A percentile compares a stretch with the other conserved stretches of the same genome.
Evolutionary conservation across 768 basidiomycete species (phyloP).

Genomic region (Boletus coccyginus): DNA sequence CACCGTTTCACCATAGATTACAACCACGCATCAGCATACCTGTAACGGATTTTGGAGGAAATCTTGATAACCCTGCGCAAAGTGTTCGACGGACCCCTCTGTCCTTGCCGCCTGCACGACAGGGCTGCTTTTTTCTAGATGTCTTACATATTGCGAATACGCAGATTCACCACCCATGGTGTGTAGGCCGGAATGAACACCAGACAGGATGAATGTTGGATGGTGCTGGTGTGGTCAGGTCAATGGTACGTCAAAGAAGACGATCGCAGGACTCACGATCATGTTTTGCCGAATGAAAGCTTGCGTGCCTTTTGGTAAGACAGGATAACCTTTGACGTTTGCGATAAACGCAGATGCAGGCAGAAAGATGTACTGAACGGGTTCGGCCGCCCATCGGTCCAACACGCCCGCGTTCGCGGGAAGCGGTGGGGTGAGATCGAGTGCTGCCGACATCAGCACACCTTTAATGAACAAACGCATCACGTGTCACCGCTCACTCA

Average conservation of each 20-base stretch:
- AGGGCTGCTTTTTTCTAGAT: slow-evolving; percentile 77
- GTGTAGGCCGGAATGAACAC: slow-evolving; percentile 64
- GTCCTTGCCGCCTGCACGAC: slow-evolving; percentile 60
- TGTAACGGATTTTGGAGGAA: slow-evolving; percentile 94
- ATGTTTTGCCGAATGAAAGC: slow-evolving; percentile 87
- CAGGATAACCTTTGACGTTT: slow-evolving; percentile 95
- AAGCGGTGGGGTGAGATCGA: slow-evolving; percentile 88
- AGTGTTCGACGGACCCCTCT: slow-evolving; percentile 80
- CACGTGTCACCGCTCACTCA: slow-evolving; percentile 61
- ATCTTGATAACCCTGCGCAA: slow-evolving; percentile 92
- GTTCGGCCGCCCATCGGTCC: slow-evolving; percentile 89
- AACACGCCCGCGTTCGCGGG: slow-evolving; percentile 76
- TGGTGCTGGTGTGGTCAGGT: slow-evolving; percentile 56
- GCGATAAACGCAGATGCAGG: slow-evolving; percentile 92
- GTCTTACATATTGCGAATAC: slow-evolving; percentile 85
- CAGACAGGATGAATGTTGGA: slow-evolving; percentile 81
- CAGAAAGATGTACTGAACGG: slow-evolving; percentile 83
- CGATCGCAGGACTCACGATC: slow-evolving; percentile 52
- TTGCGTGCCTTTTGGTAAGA: slow-evolving; percentile 91
- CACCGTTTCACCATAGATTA: slow-evolving; percentile 3
- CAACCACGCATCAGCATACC: slow-evolving; percentile 38
- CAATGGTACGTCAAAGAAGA: slow-evolving; percentile 15
- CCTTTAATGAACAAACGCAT: background rate
- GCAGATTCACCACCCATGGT: slow-evolving; percentile 77
- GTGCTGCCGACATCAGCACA: slow-evolving; percentile 49